These are phyloP conservation scores for Pleurotus ostreatus DNA, from an alignment of 768 basidiomycete genomes.

Conservation along the genomic window DNA sequence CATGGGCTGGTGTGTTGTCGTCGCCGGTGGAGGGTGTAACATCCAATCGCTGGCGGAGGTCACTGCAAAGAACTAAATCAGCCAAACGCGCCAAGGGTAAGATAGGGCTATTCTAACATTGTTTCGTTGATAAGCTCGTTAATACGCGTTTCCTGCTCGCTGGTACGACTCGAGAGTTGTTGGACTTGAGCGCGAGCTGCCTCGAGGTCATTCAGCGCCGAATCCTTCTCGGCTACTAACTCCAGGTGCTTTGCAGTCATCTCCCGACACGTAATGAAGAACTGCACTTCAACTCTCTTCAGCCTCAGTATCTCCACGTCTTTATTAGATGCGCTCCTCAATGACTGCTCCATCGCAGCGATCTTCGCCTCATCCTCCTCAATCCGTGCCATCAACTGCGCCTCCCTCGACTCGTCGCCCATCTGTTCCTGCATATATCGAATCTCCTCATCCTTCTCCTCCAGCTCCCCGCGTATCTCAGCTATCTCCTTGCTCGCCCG, in stretches of 20 bases:
- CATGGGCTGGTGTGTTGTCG: slow-evolving; percentile 30
- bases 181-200: slow-evolving; percentile 28
- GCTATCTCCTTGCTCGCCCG: slow-evolving; percentile 38
- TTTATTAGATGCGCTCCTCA: slow-evolving; percentile 35
- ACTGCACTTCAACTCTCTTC: slow-evolving; percentile 29
- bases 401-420: slow-evolving; percentile 49
- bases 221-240: slow-evolving; percentile 54
- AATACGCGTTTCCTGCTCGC: slow-evolving; percentile 20
- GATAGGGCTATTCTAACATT: slow-evolving; percentile 11
- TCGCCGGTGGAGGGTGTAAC: slow-evolving; percentile 8
- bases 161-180: slow-evolving; percentile 18
- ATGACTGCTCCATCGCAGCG: slow-evolving; percentile 46
- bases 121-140: slow-evolving; percentile 9
- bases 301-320: slow-evolving; percentile 37
- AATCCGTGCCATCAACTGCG: slow-evolving; percentile 57
- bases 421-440: slow-evolving; percentile 35
- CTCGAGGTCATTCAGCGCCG: slow-evolving; percentile 39
- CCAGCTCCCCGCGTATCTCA: slow-evolving; percentile 38
- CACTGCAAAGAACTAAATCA: not conserved
- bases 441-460: slow-evolving; percentile 61
- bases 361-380: slow-evolving; percentile 74
- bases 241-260: slow-evolving; percentile 40
- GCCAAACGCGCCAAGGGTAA: not conserved
- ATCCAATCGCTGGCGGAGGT: not conserved
- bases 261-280: slow-evolving; percentile 37